A percentile compares a stretch with the other conserved stretches of the same genome.
Conservation (phyloP, 1,284 basidiomycete genomes). For the Ceratorhiza oryzae-sativae region DNA sequence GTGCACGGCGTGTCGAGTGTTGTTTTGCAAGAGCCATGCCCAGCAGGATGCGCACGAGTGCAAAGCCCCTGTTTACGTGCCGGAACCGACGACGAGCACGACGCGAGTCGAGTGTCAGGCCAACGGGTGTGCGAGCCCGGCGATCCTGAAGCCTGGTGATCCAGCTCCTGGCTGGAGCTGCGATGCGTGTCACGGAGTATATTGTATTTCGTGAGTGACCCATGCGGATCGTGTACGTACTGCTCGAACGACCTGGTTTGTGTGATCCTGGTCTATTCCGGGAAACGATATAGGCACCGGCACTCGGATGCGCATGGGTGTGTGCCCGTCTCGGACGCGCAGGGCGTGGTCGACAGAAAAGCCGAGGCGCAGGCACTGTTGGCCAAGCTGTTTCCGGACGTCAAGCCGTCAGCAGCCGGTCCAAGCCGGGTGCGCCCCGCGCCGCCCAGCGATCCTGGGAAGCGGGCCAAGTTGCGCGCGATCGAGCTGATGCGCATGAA, state of each 20-base stretch:
- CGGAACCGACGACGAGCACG: slow-evolving; percentile 5
- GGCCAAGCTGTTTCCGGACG: slow-evolving; percentile 60
- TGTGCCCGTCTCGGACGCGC: slow-evolving; percentile 18
- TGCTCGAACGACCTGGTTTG: not conserved
- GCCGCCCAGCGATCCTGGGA: slow-evolving; percentile 62
- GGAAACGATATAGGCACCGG: slow-evolving; percentile 61
- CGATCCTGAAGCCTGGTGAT: slow-evolving; percentile 58
- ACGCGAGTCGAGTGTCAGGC: slow-evolving; percentile 48
- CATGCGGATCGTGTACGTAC: not conserved
- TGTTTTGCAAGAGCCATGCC: slow-evolving; percentile 66
- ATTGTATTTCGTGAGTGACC: slow-evolving; percentile 66
- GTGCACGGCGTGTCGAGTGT: slow-evolving; percentile 58
- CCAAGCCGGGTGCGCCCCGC: slow-evolving; percentile 46
- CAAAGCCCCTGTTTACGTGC: slow-evolving; percentile 44
- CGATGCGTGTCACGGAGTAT: slow-evolving; percentile 59
- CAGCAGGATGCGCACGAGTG: slow-evolving; percentile 66
- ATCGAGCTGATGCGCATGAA: slow-evolving; percentile 75
- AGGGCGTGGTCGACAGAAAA: slow-evolving; percentile 53
- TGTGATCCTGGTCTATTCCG: not conserved
- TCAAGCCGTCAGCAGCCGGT: slow-evolving; percentile 42
- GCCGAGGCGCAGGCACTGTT: slow-evolving; percentile 62
- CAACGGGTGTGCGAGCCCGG: slow-evolving; percentile 56
- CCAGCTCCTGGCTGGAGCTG: slow-evolving; percentile 39
- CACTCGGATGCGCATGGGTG: slow-evolving; percentile 65
- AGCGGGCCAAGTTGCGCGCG: slow-evolving; percentile 62